Evolutionary conservation across 768 basidiomycete genomes (phyloP).

Genomic region (Antrodiella citrinella): DNA sequence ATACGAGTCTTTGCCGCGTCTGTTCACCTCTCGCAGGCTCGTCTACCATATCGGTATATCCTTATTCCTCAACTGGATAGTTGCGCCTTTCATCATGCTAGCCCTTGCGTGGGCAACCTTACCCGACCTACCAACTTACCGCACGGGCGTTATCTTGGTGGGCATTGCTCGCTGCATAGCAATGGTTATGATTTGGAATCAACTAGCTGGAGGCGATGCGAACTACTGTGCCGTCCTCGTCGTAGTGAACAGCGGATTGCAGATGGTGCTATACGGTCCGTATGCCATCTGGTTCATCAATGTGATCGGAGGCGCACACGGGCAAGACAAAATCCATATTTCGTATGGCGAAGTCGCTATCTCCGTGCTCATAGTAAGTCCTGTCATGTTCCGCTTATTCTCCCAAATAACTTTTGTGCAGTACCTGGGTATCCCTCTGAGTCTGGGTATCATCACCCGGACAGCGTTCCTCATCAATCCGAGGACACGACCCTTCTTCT

Average conservation of each 20-base stretch:
- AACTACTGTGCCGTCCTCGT: slow-evolving; percentile 78
- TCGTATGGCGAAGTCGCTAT: slow-evolving; percentile 53
- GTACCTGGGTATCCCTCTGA: slow-evolving; percentile 81
- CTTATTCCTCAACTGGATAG: slow-evolving; percentile 68
- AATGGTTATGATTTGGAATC: slow-evolving; percentile 68
- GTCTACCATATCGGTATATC: slow-evolving; percentile 68
- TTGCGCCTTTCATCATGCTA: slow-evolving; percentile 81
- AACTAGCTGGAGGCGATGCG: slow-evolving; percentile 57
- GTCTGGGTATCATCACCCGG: slow-evolving; percentile 64
- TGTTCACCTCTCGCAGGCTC: slow-evolving; percentile 43
- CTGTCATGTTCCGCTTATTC: background rate
- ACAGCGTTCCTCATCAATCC: slow-evolving; percentile 38
- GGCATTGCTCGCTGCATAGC: slow-evolving; percentile 61
- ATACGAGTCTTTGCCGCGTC: slow-evolving; percentile 57
- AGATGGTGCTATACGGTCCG: slow-evolving; percentile 72
- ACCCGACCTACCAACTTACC: slow-evolving; percentile 67
- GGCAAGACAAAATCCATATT: slow-evolving; percentile 36
- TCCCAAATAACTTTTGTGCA: slow-evolving; percentile 18
- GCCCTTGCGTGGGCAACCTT: slow-evolving; percentile 79
- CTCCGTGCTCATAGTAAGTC: slow-evolving; percentile 62
- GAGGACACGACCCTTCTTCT: slow-evolving; percentile 41
- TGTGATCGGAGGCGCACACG: slow-evolving; percentile 42
- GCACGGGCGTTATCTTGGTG: slow-evolving; percentile 77
- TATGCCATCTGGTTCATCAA: slow-evolving; percentile 69
- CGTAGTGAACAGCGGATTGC: slow-evolving; percentile 70